Evolutionary conservation across 2,329 filamentous ascomycete species (phyloP).

Genomic region (Microcera coccophila): DNA sequence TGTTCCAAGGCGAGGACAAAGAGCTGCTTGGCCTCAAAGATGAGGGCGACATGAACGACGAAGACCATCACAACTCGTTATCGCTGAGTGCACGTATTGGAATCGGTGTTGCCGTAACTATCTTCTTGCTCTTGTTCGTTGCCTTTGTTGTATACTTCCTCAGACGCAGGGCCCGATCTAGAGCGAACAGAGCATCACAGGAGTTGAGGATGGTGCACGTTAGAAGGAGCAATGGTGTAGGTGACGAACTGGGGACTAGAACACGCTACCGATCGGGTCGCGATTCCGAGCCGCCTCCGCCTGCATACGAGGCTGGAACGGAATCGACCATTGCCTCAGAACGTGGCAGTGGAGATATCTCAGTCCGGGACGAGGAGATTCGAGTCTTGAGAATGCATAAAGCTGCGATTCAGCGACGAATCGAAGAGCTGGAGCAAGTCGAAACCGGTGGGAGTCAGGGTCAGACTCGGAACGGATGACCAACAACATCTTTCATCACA

Average conservation of each 20-base stretch:
- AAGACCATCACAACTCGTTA: conserved; percentile 15
- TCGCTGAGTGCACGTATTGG: conserved; percentile 33
- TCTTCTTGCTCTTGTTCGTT: conserved; percentile 29
- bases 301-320: conserved; percentile 29
- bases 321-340: conserved; percentile 22
- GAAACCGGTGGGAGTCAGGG: conserved; percentile 16
- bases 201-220: conserved; percentile 23
- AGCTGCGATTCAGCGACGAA: conserved; percentile 33
- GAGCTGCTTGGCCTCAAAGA: conserved; percentile 32
- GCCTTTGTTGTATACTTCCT: conserved; percentile 25
- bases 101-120: conserved; percentile 32
- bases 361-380: conserved; percentile 30
- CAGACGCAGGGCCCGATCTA: conserved; percentile 20
- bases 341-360: conserved; percentile 17
- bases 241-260: conserved; percentile 4
- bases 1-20: conserved; percentile 37
- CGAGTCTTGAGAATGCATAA: conserved; percentile 33
- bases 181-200: conserved; percentile 18
- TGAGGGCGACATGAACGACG: conserved; percentile 28
- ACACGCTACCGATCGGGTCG: not conserved
- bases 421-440: conserved; percentile 32
- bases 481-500: not conserved
- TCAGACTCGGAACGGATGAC: conserved; percentile 8
- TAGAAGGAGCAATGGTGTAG: conserved; percentile 8
- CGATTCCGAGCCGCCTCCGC: conserved; percentile 25